These are phyloP conservation scores for Talaromyces sp. DNA, from an alignment of 2,329 filamentous ascomycete genomes.

Conservation along the genomic window DNA sequence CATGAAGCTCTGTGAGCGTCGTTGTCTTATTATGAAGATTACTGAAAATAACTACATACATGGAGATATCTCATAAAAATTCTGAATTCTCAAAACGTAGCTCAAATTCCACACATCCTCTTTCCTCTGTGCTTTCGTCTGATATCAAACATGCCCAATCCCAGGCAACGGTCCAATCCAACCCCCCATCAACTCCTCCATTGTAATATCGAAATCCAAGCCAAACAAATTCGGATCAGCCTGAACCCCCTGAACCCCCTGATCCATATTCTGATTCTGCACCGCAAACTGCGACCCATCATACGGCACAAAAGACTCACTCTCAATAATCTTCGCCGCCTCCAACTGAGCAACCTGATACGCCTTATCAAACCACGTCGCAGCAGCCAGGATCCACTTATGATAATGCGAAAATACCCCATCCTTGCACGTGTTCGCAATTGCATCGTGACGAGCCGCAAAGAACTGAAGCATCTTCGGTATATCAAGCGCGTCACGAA, in stretches of 20 bases:
- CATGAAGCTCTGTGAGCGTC: conserved; percentile 6
- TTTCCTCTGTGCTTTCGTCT: background rate
- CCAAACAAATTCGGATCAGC: conserved; percentile 8
- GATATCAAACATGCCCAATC: background rate
- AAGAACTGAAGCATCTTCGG: background rate
- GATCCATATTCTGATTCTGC: conserved; percentile 1
- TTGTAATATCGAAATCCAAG: conserved; percentile 12
- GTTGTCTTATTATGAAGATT: background rate
- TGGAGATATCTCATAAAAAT: too few relatives aligned
- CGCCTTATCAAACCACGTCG: conserved; percentile 1
- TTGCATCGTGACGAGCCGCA: background rate
- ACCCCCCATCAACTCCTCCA: conserved; percentile 15
- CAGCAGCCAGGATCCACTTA: background rate
- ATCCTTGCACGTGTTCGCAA: conserved; percentile 4
- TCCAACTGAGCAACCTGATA: conserved; percentile 1
- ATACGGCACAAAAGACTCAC: background rate
- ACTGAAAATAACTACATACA: background rate
- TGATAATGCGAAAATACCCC: conserved; percentile 1
- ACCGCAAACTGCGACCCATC: conserved; percentile 4
- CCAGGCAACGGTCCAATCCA: conserved; percentile 10
- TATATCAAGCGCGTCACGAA: conserved; percentile 7
- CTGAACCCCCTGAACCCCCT: background rate
- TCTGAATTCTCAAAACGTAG: too few relatives aligned
- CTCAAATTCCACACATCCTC: too few relatives aligned
- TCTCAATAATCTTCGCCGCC: conserved; percentile 4